Conservation (phyloP, 1,139 yeast genomes). For the Hemisphaericaspora subhashii region DNA sequence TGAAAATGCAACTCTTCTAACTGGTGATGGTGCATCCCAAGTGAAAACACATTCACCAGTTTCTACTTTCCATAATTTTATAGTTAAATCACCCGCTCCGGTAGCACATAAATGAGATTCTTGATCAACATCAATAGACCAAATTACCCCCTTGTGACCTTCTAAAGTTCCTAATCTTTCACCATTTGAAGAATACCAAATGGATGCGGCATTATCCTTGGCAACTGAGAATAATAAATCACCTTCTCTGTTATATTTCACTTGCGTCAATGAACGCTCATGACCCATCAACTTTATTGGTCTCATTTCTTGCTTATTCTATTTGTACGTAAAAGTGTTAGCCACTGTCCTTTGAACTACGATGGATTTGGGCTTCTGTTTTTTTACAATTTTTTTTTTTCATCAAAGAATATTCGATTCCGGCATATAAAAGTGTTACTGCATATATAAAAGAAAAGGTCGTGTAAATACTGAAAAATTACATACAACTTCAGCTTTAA, state of each 20-base stretch:
- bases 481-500: too few relatives aligned
- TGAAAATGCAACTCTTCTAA: slow-evolving; percentile 84
- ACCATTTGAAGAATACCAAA: slow-evolving; percentile 95
- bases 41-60: slow-evolving; percentile 76
- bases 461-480: slow-evolving; percentile 6
- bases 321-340: too few relatives aligned
- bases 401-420: neutral
- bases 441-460: too few relatives aligned
- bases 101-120: slow-evolving; percentile 71
- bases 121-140: slow-evolving; percentile 88
- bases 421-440: slow-evolving; percentile 1
- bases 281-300: slow-evolving; percentile 69
- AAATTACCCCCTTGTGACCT: slow-evolving; percentile 88
- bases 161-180: slow-evolving; percentile 93
- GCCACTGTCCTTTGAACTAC: too few relatives aligned
- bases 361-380: slow-evolving; percentile 6
- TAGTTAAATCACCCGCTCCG: slow-evolving; percentile 87
- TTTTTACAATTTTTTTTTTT: slow-evolving; percentile 5
- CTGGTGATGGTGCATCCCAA: slow-evolving; percentile 81
- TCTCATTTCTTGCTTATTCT: slow-evolving; percentile 34
- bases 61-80: slow-evolving; percentile 80
- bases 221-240: slow-evolving; percentile 91
- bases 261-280: slow-evolving; percentile 87
- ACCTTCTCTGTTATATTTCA: slow-evolving; percentile 92
- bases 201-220: slow-evolving; percentile 83